Percentiles rank a stretch among this genome's conserved stretches.
These are phyloP conservation scores for Pseudocercospora crystallina DNA, from an alignment of 2,329 filamentous ascomycete genomes.

Conservation along the genomic window DNA sequence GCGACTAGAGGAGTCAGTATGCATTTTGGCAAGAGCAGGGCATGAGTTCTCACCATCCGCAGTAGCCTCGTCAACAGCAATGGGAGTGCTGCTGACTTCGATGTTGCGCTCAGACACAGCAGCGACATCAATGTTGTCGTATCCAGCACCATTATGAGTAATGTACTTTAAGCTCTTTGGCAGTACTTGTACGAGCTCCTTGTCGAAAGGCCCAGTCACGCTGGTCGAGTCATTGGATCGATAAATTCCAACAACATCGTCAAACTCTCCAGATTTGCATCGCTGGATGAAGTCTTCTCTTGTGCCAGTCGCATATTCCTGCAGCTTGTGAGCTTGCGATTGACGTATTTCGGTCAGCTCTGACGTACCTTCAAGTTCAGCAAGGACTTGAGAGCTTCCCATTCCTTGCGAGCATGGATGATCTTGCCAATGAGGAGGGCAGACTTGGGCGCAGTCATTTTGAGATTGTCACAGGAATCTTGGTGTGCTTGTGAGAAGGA, in stretches of 20 bases:
- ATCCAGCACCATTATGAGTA: conserved; percentile 45
- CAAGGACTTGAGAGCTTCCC: conserved; percentile 41
- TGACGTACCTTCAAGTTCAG: conserved; percentile 32
- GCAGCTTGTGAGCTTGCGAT: neutral
- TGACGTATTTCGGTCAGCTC: no score
- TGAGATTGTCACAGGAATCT: no score
- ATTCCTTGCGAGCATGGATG: conserved; percentile 47
- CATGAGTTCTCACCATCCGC: conserved; percentile 33
- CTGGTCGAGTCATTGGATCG: conserved; percentile 57
- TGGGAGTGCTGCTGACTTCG: conserved; percentile 47
- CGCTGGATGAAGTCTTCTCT: conserved; percentile 57
- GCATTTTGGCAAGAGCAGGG: neutral
- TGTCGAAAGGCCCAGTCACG: conserved; percentile 48
- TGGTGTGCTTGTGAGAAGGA: no score
- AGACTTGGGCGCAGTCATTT: conserved; percentile 26
- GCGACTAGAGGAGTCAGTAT: conserved; percentile 33
- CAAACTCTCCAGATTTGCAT: conserved; percentile 55
- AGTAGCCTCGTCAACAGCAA: conserved; percentile 53
- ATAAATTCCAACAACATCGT: conserved; percentile 58
- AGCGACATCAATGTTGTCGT: conserved; percentile 38
- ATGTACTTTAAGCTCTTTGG: conserved; percentile 46
- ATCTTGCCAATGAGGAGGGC: conserved; percentile 50
- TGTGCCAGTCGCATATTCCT: conserved; percentile 56
- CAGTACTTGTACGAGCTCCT: conserved; percentile 43
- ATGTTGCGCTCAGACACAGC: conserved; percentile 40